Conservation (phyloP, 495 filamentous ascomycete species). For the Penicillium argentinense region DNA sequence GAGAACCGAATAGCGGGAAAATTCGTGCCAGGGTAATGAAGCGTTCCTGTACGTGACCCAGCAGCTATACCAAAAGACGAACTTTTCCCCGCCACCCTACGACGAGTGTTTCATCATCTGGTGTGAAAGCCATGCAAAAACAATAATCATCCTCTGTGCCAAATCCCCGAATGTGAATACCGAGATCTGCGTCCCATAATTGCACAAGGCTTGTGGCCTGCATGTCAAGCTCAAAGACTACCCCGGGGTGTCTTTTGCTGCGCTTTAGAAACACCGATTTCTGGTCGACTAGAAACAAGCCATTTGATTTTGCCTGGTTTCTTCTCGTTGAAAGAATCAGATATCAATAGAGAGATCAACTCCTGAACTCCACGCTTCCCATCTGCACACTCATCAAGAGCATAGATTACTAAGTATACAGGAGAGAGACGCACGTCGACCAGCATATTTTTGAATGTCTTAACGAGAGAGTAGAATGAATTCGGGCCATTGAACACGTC, state of each 20-base stretch:
- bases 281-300: not conserved
- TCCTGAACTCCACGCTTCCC: not conserved
- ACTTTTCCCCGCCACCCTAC: too few species aligned
- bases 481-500: not conserved
- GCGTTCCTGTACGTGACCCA: too few species aligned
- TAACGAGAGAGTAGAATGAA: not conserved
- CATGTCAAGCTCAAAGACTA: not conserved
- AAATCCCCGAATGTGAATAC: too few species aligned
- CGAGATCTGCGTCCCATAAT: too few species aligned
- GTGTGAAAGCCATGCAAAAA: too few species aligned
- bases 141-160: too few species aligned
- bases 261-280: not conserved
- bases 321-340: not conserved
- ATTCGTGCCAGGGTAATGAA: too few species aligned
- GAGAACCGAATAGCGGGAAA: too few species aligned
- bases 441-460: not conserved
- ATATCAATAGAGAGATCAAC: not conserved
- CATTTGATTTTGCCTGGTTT: not conserved
- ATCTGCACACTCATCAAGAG: not conserved
- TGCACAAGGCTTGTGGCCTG: too few species aligned
- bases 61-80: too few species aligned
- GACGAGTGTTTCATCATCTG: too few species aligned
- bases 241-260: not conserved
- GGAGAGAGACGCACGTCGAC: not conserved
- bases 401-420: not conserved